Percentiles rank a stretch among this genome's conserved stretches.
Evolutionary conservation across 2,329 filamentous ascomycete genomes (phyloP).

Genomic region (Arthrobotrys pseudoclavata): DNA sequence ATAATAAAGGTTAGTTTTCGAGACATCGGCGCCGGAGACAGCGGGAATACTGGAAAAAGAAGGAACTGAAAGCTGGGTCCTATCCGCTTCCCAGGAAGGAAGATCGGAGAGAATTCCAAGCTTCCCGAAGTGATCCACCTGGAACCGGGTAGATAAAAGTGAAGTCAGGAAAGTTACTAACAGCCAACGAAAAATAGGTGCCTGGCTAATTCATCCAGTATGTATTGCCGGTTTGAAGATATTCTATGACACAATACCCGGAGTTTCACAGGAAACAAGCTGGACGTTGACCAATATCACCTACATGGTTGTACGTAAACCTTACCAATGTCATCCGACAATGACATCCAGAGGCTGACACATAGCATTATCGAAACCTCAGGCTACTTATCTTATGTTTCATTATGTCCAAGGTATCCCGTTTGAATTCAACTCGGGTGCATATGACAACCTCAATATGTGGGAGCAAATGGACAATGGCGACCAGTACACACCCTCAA

Average conservation of each 20-base stretch:
- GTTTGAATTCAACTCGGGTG: slow-evolving; percentile 98
- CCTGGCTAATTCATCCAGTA: slow-evolving; percentile 97
- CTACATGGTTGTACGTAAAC: slow-evolving; percentile 81
- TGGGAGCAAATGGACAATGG: slow-evolving; percentile 99
- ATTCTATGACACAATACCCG: slow-evolving; percentile 95
- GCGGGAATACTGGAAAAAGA: slow-evolving; percentile 5
- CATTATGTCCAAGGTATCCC: slow-evolving; percentile 98
- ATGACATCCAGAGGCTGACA: slow-evolving; percentile 4
- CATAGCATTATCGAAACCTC: neutral
- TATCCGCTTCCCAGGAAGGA: neutral
- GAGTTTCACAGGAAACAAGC: slow-evolving; percentile 96
- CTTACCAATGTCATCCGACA: neutral
- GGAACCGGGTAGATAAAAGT: neutral
- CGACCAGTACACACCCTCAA: slow-evolving; percentile 97
- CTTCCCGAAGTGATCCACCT: slow-evolving; percentile 14
- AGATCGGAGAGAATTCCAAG: slow-evolving; percentile 5
- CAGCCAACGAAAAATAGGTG: slow-evolving; percentile 73
- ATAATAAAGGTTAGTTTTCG: slow-evolving; percentile 85
- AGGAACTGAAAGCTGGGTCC: neutral
- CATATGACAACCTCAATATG: slow-evolving; percentile 99
- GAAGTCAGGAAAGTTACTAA: slow-evolving; percentile 28
- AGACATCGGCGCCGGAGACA: slow-evolving; percentile 3
- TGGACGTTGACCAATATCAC: slow-evolving; percentile 99
- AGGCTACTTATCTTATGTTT: slow-evolving; percentile 98
- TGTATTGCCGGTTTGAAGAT: slow-evolving; percentile 93